Conservation (phyloP, 2,329 filamentous ascomycete genomes). For the Aspergillus sp. region DNA sequence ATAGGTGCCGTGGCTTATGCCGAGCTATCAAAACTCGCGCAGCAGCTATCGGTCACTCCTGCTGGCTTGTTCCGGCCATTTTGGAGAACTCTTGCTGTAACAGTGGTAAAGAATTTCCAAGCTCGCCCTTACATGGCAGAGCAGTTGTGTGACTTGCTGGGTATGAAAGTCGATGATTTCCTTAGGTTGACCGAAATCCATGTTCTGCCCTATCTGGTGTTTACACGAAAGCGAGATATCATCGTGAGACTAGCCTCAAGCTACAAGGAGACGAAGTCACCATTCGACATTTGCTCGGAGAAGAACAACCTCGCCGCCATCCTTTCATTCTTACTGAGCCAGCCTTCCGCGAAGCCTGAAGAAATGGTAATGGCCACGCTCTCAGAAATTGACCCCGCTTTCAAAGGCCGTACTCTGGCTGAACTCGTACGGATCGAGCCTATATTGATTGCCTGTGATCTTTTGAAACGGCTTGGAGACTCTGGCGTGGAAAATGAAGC, state of each 20-base stretch:
- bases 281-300: conserved; percentile 62
- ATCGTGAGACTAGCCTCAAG: conserved; percentile 78
- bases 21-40: conserved; percentile 73
- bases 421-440: conserved; percentile 73
- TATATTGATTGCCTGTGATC: conserved; percentile 71
- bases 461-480: conserved; percentile 77
- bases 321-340: conserved; percentile 56
- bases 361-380: conserved; percentile 67
- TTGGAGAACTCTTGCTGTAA: conserved; percentile 81
- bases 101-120: conserved; percentile 77
- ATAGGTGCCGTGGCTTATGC: conserved; percentile 79
- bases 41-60: conserved; percentile 59
- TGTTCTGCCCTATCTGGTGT: conserved; percentile 81
- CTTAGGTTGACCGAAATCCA: conserved; percentile 73
- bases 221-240: conserved; percentile 72
- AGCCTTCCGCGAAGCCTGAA: conserved; percentile 64
- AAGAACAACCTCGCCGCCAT: conserved; percentile 59
- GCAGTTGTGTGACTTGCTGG: conserved; percentile 75
- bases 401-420: conserved; percentile 63
- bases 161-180: conserved; percentile 71
- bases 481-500: conserved; percentile 52
- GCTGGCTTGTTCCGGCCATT: conserved; percentile 77
- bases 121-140: conserved; percentile 78
- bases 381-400: conserved; percentile 65
- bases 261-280: conserved; percentile 47